These are phyloP conservation scores for Penicillium hordei DNA, from an alignment of 2,329 filamentous ascomycete species.

Conservation along the genomic window DNA sequence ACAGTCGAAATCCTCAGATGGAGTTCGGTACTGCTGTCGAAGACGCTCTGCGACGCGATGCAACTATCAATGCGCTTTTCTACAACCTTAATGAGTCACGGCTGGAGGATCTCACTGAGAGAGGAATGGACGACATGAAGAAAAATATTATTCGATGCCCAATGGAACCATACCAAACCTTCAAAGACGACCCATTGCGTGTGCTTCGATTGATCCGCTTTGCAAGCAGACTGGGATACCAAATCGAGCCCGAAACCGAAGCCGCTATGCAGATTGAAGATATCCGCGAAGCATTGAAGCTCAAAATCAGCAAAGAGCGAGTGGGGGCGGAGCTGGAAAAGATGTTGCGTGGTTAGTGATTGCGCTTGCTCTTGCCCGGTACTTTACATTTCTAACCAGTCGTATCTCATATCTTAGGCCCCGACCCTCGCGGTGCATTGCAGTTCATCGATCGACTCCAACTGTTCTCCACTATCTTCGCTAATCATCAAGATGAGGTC, in stretches of 20 bases:
- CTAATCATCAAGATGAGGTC: slow-evolving; percentile 49
- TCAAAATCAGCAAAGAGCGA: slow-evolving; percentile 90
- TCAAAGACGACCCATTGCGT: slow-evolving; percentile 87
- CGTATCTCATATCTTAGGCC: slow-evolving; percentile 25
- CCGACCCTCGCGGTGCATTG: slow-evolving; percentile 41
- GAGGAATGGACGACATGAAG: slow-evolving; percentile 72
- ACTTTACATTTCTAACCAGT: slow-evolving; percentile 2
- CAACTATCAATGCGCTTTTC: slow-evolving; percentile 92
- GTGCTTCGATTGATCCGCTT: slow-evolving; percentile 87
- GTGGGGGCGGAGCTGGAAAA: slow-evolving; percentile 87
- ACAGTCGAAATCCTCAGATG: slow-evolving; percentile 86
- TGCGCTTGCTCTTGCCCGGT: not conserved
- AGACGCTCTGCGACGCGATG: slow-evolving; percentile 85
- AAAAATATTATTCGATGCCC: slow-evolving; percentile 77
- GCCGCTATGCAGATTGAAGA: slow-evolving; percentile 71
- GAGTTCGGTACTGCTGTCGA: slow-evolving; percentile 91
- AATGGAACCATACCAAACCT: slow-evolving; percentile 83
- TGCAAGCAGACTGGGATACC: slow-evolving; percentile 77
- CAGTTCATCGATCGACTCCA: slow-evolving; percentile 40
- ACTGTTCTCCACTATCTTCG: slow-evolving; percentile 44
- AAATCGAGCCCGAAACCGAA: slow-evolving; percentile 69
- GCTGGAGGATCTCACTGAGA: slow-evolving; percentile 80
- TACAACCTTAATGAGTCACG: slow-evolving; percentile 80
- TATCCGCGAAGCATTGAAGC: slow-evolving; percentile 75
- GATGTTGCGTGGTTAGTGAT: slow-evolving; percentile 69